phyloP scores from a whole-genome alignment of 2,329 filamentous ascomycete genomes.

The Macrophomina phaseolina region DNA sequence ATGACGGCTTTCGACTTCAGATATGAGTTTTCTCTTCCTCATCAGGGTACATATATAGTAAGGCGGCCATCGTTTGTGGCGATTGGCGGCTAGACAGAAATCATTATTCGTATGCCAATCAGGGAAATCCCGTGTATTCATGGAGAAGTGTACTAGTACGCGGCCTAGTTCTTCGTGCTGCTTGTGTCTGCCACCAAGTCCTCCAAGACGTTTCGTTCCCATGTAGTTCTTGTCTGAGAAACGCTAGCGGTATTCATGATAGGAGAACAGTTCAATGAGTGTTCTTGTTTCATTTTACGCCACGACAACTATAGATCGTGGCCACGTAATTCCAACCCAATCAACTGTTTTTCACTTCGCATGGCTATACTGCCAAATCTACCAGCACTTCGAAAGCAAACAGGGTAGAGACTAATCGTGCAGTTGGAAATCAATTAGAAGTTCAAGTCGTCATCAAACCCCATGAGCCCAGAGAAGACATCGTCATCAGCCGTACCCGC shows the following conservation, averaged over 20 bases:
- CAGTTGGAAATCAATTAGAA: neutral
- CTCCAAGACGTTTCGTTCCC: too few relatives aligned
- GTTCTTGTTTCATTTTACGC: too few relatives aligned
- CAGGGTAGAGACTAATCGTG: neutral
- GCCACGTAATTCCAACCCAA: too few relatives aligned
- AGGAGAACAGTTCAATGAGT: too few relatives aligned
- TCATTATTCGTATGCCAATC: neutral
- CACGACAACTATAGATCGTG: too few relatives aligned
- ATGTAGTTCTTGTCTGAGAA: too few relatives aligned
- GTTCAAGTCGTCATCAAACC: conserved; percentile 26
- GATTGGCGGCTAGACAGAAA: neutral
- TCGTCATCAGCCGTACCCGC: conserved; percentile 21
- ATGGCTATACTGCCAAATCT: neutral
- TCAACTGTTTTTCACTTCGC: too few relatives aligned
- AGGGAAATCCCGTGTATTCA: neutral
- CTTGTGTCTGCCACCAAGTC: neutral
- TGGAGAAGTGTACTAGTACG: neutral
- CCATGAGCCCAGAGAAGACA: conserved; percentile 22
- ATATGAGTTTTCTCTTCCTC: neutral
- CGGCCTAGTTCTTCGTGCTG: too few relatives aligned
- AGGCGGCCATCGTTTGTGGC: neutral
- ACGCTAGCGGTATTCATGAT: too few relatives aligned
- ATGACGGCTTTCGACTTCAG: neutral
- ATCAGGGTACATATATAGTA: conserved; percentile 3
- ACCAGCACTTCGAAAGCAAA: too few relatives aligned